Conservation (phyloP, 2,329 filamentous ascomycete genomes). For the Fusarium keratoplasticum region DNA sequence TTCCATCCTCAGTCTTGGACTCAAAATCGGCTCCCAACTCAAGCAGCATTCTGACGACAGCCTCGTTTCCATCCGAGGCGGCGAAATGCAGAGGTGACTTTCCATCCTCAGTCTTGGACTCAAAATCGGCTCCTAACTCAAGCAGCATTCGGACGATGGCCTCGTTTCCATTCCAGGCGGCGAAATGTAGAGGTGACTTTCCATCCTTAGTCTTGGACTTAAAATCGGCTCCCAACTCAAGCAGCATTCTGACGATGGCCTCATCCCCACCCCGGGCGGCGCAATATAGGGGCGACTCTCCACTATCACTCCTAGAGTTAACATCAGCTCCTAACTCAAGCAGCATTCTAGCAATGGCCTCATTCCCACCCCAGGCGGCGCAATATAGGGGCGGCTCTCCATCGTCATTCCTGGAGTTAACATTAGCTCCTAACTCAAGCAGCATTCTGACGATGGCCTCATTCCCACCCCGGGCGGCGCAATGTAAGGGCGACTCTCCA, state of each 20-base stretch:
- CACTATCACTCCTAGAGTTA: rapidly evolving
- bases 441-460: background rate
- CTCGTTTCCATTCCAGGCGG: background rate
- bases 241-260: background rate
- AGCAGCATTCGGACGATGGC: background rate
- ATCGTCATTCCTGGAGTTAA: rapidly evolving
- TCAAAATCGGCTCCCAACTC: background rate
- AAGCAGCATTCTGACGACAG: background rate
- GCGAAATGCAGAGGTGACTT: background rate
- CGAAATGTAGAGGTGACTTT: rapidly evolving
- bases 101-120: background rate
- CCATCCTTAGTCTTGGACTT: rapidly evolving
- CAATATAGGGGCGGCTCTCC: background rate
- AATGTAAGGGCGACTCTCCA: background rate
- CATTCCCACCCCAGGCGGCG: too few species aligned
- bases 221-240: background rate
- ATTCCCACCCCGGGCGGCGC: background rate
- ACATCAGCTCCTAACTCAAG: background rate
- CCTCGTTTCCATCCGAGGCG: background rate
- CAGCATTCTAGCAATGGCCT: background rate
- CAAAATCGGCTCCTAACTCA: background rate
- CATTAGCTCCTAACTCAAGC: too few species aligned
- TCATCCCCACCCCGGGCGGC: too few species aligned
- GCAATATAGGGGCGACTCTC: background rate
- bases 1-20: rapidly evolving